phyloP scores from a whole-genome alignment of 2,329 filamentous ascomycete species.

The Curvularia sp. region DNA sequence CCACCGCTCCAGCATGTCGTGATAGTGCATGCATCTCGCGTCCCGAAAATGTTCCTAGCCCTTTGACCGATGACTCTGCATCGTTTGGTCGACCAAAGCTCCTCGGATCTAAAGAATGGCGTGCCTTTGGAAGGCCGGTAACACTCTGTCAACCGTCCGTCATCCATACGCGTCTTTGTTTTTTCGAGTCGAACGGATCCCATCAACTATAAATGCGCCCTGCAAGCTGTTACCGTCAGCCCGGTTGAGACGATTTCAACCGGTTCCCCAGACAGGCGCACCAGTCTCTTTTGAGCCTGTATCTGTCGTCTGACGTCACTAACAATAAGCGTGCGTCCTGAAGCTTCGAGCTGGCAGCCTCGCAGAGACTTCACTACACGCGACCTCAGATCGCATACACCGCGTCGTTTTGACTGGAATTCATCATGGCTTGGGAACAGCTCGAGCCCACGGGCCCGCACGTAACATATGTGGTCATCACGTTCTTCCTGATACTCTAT shows the following conservation, averaged over 20 bases:
- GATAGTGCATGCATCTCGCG: conserved; percentile 1
- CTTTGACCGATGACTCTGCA: not conserved
- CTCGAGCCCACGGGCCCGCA: conserved; percentile 57
- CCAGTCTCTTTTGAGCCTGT: not conserved
- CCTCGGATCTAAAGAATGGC: not conserved
- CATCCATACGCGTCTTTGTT: conserved; percentile 8
- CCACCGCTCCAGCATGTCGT: not conserved
- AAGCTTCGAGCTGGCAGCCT: conserved; percentile 11
- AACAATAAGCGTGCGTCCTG: not conserved
- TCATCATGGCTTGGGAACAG: conserved; percentile 52
- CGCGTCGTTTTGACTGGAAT: not conserved
- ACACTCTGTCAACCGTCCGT: conserved; percentile 10
- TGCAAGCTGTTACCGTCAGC: not conserved
- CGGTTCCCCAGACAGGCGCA: conserved; percentile 1
- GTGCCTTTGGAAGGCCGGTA: not conserved
- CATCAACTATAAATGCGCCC: not conserved
- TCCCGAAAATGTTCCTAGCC: not conserved
- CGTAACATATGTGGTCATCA: conserved; percentile 54
- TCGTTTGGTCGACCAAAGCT: not conserved
- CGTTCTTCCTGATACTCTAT: conserved; percentile 56
- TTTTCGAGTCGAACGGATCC: not conserved
- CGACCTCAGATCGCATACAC: not conserved
- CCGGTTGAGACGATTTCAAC: not conserved
- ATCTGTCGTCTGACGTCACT: conserved; percentile 12
- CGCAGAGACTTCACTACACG: conserved; percentile 14